These are phyloP conservation scores for Arthrinium puccinioides DNA, from an alignment of 2,329 filamentous ascomycete genomes.

Conservation along the genomic window DNA sequence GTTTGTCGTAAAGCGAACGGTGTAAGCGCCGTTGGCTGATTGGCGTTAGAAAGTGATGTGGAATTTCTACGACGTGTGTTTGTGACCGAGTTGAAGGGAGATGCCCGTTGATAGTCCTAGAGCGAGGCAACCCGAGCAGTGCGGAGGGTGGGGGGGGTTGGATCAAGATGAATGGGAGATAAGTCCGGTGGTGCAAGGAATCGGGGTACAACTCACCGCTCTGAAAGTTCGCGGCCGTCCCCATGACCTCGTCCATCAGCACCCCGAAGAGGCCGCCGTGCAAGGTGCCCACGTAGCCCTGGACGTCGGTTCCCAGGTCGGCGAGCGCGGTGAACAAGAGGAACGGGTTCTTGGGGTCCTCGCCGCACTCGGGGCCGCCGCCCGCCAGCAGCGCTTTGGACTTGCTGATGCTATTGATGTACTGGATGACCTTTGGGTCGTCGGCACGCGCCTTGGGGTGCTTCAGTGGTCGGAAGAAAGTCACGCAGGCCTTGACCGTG, in stretches of 20 bases:
- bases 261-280: slow-evolving; percentile 21
- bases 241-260: slow-evolving; percentile 23
- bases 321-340: slow-evolving; percentile 16
- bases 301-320: slow-evolving; percentile 15
- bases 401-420: slow-evolving; percentile 5
- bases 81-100: no score
- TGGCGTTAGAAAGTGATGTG: no score
- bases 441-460: not conserved
- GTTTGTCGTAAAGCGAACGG: slow-evolving; percentile 16
- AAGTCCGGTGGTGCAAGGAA: not conserved
- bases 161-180: not conserved
- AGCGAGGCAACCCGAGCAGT: no score
- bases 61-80: no score
- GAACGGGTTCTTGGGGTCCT: slow-evolving; percentile 18
- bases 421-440: no score
- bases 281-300: slow-evolving; percentile 17
- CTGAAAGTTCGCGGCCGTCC: slow-evolving; percentile 19
- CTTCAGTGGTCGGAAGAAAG: slow-evolving; percentile 10
- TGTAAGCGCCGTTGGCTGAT: slow-evolving; percentile 19
- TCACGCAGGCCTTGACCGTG: slow-evolving; percentile 17
- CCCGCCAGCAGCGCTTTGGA: slow-evolving; percentile 7
- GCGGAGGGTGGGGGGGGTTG: no score
- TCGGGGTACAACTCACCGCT: slow-evolving; percentile 11
- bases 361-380: slow-evolving; percentile 11
- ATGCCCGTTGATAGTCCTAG: no score